Percentiles rank a stretch among this genome's conserved stretches.
Evolutionary conservation across 305 asterid genomes (phyloP).

Genomic region (Fraxinus sp.): DNA sequence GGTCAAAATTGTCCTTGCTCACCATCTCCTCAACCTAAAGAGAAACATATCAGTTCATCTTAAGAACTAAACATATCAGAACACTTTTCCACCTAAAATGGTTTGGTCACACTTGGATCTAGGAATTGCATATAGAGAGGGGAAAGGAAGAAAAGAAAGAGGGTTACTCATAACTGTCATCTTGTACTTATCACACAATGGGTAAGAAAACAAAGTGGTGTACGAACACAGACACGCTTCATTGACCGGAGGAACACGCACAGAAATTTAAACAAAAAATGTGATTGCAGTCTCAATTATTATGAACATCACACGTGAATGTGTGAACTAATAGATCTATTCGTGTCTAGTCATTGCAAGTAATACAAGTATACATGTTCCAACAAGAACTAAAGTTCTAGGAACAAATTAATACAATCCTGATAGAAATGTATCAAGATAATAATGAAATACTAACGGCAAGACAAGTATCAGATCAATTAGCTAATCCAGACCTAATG

Average conservation of each 20-base stretch:
- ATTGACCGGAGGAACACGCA: background rate
- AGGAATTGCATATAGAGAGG: background rate
- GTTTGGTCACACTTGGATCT: background rate
- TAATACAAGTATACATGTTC: background rate
- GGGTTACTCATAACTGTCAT: background rate
- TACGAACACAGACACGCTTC: background rate
- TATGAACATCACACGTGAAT: background rate
- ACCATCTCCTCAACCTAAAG: background rate
- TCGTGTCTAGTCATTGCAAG: background rate
- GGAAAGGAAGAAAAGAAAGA: background rate
- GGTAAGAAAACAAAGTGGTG: background rate
- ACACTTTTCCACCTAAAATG: background rate
- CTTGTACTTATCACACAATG: background rate
- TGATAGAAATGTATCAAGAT: background rate
- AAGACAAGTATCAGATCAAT: background rate
- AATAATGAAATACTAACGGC: background rate
- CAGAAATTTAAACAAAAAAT: background rate
- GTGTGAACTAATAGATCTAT: background rate
- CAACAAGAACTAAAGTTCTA: background rate
- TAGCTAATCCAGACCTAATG: background rate
- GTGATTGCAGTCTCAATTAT: background rate
- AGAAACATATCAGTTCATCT: background rate
- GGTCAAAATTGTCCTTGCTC: background rate
- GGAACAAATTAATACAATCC: background rate
- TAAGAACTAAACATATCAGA: background rate